Percentiles rank a stretch among this genome's conserved stretches.
Conservation (phyloP, 805 yeast genomes). For the Candida xiaguanensis region DNA sequence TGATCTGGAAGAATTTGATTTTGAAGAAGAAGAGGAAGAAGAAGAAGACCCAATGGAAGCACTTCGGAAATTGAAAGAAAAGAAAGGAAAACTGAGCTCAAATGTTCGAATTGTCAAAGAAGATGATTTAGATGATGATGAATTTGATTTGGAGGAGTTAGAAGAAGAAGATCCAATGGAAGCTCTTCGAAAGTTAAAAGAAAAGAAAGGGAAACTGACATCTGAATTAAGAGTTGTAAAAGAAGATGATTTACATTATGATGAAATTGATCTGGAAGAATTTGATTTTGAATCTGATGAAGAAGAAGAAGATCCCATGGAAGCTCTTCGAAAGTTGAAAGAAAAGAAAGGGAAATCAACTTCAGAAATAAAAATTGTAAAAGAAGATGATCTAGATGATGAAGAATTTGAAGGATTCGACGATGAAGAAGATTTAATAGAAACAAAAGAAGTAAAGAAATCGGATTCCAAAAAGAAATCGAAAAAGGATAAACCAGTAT, state of each 20-base stretch:
- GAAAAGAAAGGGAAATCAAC: conserved; percentile 11
- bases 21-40: conserved; percentile 14
- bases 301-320: conserved; percentile 17
- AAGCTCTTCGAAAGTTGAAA: conserved; percentile 14
- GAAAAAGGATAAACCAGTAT: conserved; percentile 14
- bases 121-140: conserved; percentile 21
- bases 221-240: conserved; percentile 22
- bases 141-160: conserved; percentile 11
- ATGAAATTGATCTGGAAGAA: conserved; percentile 10
- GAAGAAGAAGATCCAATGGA: conserved; percentile 15
- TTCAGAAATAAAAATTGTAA: conserved; percentile 20
- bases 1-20: conserved; percentile 10
- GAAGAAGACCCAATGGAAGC: conserved; percentile 13
- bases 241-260: conserved; percentile 29
- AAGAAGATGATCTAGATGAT: conserved; percentile 27
- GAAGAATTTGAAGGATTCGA: conserved; percentile 13
- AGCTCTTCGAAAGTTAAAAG: conserved; percentile 15
- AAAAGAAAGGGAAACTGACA: conserved; percentile 9
- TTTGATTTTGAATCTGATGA: conserved; percentile 15
- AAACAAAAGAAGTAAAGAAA: conserved; percentile 10
- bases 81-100: conserved; percentile 6
- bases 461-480: conserved; percentile 8
- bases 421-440: conserved; percentile 13
- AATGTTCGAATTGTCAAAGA: conserved; percentile 22
- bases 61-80: conserved; percentile 15